Evolutionary conservation across 2,329 filamentous ascomycete genomes (phyloP).

Genomic region (Neopestalotiopsis sp.): DNA sequence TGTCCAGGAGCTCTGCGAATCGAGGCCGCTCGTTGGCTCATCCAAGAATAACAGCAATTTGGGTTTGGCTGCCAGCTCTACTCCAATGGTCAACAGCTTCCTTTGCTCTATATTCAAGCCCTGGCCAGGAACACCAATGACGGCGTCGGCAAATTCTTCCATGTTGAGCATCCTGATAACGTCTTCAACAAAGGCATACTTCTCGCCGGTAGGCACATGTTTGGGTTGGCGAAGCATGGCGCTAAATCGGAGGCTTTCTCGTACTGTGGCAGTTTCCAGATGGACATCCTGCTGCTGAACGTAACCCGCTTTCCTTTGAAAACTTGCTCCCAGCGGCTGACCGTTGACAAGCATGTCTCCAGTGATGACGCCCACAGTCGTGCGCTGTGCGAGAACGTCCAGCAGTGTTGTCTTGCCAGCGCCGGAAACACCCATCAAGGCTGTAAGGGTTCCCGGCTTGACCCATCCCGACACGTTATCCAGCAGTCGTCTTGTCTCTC

Average conservation of each 20-base stretch:
- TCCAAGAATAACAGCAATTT: slow-evolving; percentile 76
- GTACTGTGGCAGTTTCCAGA: slow-evolving; percentile 68
- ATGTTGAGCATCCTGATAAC: slow-evolving; percentile 73
- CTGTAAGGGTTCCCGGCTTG: slow-evolving; percentile 80
- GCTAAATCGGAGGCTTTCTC: slow-evolving; percentile 70
- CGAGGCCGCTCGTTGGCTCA: slow-evolving; percentile 76
- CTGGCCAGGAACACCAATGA: slow-evolving; percentile 60
- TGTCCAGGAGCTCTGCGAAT: slow-evolving; percentile 75
- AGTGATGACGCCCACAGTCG: slow-evolving; percentile 55
- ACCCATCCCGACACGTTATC: slow-evolving; percentile 83
- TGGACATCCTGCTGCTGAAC: slow-evolving; percentile 71
- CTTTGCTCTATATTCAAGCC: slow-evolving; percentile 52
- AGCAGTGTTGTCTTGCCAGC: slow-evolving; percentile 38
- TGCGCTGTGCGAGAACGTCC: slow-evolving; percentile 45
- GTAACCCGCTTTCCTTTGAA: slow-evolving; percentile 80
- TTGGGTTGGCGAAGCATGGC: slow-evolving; percentile 69
- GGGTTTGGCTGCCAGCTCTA: slow-evolving; percentile 76
- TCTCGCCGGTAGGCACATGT: slow-evolving; percentile 62
- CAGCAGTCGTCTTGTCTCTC: slow-evolving; percentile 69
- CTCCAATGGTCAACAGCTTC: slow-evolving; percentile 72
- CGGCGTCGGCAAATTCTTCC: slow-evolving; percentile 69
- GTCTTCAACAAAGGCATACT: slow-evolving; percentile 69
- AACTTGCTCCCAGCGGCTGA: slow-evolving; percentile 71
- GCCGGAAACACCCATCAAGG: slow-evolving; percentile 69
- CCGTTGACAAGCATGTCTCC: slow-evolving; percentile 84